Base-by-base conservation (phyloP, 768 basidiomycete species). In the Boletus rex-veris region DNA sequence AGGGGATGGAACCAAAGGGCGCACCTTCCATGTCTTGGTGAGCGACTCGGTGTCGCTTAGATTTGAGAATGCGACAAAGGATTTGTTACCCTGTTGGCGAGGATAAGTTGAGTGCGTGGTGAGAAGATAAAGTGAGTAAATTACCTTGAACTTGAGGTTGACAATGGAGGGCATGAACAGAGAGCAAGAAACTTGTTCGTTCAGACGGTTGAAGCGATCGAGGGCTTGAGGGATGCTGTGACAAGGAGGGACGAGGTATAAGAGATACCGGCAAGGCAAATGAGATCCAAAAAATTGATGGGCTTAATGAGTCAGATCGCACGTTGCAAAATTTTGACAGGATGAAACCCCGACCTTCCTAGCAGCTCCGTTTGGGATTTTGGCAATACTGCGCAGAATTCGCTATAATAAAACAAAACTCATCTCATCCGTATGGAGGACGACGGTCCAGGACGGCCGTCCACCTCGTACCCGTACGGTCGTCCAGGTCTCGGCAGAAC, bases 11-110 rank as follows among this genome's bases (percentile, higher is more conserved):
- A 60, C 47, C 19, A 48, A 50, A 3, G 38, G 42, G 68, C 73
- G 50, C 5, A 88, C 91, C 81, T 92, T 92, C 91, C 91, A 93
- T 62, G 91, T 93, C 78, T 85, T 89, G 48, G 91, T 90, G 69
- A 93, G 76, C 53, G 89, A 80, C 69, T 93, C 91, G 49, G 82
- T 77, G 75, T 93, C 91, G 75, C 81, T 75, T 73, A 93, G 81
- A 75, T 92, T 90, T 71, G 87, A 88, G 75, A 93, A 93, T 57
- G 91, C 90, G 72, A 92, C 88, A 71, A 93, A 93, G 70, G 91
- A 92, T 78, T 92, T 93, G 83, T 93, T 93, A 74, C 91, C 90
- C 91, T 80, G 66, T 52, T 51, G 56, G 53, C 57, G 53, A 50
- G n/a, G 42, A 42, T 54, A 52, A 59, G 52, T 60, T 42, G 33